A percentile compares a stretch with the other conserved stretches of the same genome.
Evolutionary conservation across 352 stramenopile genomes (phyloP).

Genomic region (Phytophthora citrophthora): DNA sequence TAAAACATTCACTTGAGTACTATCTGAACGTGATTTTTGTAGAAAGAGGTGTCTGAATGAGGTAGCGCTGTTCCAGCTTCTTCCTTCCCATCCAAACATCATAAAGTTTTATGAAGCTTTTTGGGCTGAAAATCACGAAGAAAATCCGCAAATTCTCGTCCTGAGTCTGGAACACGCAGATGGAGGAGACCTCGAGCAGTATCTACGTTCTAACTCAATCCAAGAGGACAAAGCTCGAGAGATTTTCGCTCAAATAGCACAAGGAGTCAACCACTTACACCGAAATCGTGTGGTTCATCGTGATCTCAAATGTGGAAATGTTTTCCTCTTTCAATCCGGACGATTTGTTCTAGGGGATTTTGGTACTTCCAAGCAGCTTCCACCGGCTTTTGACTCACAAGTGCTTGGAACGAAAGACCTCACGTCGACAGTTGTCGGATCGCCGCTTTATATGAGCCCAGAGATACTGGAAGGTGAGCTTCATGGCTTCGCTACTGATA

Average conservation of each 20-base stretch:
- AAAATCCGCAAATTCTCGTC: constrained; percentile 34
- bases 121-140: constrained; percentile 25
- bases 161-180: constrained; percentile 77
- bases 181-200: constrained; percentile 58
- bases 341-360: constrained; percentile 75
- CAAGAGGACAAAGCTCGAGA: constrained; percentile 22
- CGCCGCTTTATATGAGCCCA: constrained; percentile 75
- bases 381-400: constrained; percentile 2
- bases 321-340: no score
- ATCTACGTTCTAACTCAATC: constrained; percentile 25
- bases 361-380: constrained; percentile 57
- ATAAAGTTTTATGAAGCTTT: constrained; percentile 67
- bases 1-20: neutral
- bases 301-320: constrained; percentile 63
- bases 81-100: constrained; percentile 65
- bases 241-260: constrained; percentile 74
- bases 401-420: constrained; percentile 18
- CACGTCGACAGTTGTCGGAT: constrained; percentile 64
- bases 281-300: constrained; percentile 68
- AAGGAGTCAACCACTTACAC: constrained; percentile 87
- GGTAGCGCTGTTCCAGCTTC: constrained; percentile 44
- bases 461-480: constrained; percentile 38
- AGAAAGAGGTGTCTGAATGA: constrained; percentile 55
- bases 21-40: neutral
- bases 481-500: constrained; percentile 70